These are phyloP conservation scores for Beauveria sp. DNA, from an alignment of 2,329 filamentous ascomycete genomes.

Conservation along the genomic window DNA sequence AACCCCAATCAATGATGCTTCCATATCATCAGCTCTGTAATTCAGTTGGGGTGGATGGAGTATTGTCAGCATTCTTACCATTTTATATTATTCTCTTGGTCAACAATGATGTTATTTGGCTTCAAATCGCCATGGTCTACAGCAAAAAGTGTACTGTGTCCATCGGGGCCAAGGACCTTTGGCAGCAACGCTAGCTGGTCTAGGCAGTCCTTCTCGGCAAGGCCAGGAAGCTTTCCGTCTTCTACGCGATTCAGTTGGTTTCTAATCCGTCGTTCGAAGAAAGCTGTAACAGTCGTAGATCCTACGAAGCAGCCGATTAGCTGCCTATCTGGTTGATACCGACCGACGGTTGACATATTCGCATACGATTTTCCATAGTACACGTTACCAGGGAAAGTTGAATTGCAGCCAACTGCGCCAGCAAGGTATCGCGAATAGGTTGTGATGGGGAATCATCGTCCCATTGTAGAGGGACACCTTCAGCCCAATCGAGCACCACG, in stretches of 20 bases:
- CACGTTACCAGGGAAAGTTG: not conserved
- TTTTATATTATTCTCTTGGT: not conserved
- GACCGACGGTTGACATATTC: not conserved
- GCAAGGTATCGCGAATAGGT: not conserved
- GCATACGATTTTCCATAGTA: not conserved
- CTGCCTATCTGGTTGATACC: not conserved
- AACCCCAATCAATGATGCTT: conserved; percentile 5
- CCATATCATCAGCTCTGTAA: not conserved
- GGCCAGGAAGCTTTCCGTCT: not conserved
- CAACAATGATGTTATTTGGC: conserved; percentile 3
- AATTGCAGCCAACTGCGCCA: not conserved
- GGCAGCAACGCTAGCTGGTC: conserved; percentile 2
- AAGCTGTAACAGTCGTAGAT: not conserved
- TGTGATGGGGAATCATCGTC: not conserved
- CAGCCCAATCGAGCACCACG: not conserved
- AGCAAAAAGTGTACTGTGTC: not conserved
- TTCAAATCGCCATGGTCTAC: conserved; percentile 5
- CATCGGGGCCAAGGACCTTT: not conserved
- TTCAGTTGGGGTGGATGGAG: not conserved
- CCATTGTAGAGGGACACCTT: not conserved
- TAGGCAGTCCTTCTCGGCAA: conserved; percentile 1
- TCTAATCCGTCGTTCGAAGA: conserved; percentile 4
- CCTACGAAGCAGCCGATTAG: not conserved
- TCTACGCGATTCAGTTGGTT: not conserved
- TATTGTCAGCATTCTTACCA: not conserved